These are phyloP conservation scores for Coniochaeta sp. DNA, from an alignment of 2,329 filamentous ascomycete species.

Conservation along the genomic window DNA sequence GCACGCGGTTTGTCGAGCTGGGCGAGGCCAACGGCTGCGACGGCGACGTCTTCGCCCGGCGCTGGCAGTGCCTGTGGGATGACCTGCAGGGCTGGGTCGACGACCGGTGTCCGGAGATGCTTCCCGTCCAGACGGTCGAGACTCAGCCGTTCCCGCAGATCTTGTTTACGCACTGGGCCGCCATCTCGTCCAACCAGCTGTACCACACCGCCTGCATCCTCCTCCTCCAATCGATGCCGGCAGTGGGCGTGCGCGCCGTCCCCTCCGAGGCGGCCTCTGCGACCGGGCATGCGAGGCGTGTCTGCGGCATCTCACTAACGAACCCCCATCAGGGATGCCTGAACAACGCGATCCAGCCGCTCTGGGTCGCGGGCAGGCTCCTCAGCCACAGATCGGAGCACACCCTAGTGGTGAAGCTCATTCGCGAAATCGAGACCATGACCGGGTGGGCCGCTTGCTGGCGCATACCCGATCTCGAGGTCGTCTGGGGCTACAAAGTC, in stretches of 20 bases:
- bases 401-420: constrained; percentile 30
- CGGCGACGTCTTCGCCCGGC: constrained; percentile 27
- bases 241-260: constrained; percentile 5
- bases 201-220: constrained; percentile 49
- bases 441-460: constrained; percentile 47
- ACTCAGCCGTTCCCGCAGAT: constrained; percentile 41
- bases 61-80: constrained; percentile 41
- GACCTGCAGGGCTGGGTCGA: constrained; percentile 40
- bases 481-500: constrained; percentile 29
- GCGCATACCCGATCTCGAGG: constrained; percentile 44
- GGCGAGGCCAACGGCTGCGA: constrained; percentile 36
- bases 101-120: constrained; percentile 37
- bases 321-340: constrained; percentile 48
- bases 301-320: constrained; percentile 48
- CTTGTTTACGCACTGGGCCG: constrained; percentile 44
- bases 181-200: constrained; percentile 49
- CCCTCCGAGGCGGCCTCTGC: constrained; percentile 26
- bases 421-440: constrained; percentile 40
- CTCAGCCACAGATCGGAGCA: constrained; percentile 42
- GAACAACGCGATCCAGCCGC: constrained; percentile 50
- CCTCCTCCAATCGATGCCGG: constrained; percentile 36
- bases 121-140: constrained; percentile 34
- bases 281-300: constrained; percentile 47
- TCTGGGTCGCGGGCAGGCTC: constrained; percentile 47
- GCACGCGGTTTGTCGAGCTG: constrained; percentile 39